A percentile compares a stretch with the other conserved stretches of the same genome.
phyloP scores from a whole-genome alignment of 2,329 filamentous ascomycete genomes.

The Albophoma yamanashiensis region DNA sequence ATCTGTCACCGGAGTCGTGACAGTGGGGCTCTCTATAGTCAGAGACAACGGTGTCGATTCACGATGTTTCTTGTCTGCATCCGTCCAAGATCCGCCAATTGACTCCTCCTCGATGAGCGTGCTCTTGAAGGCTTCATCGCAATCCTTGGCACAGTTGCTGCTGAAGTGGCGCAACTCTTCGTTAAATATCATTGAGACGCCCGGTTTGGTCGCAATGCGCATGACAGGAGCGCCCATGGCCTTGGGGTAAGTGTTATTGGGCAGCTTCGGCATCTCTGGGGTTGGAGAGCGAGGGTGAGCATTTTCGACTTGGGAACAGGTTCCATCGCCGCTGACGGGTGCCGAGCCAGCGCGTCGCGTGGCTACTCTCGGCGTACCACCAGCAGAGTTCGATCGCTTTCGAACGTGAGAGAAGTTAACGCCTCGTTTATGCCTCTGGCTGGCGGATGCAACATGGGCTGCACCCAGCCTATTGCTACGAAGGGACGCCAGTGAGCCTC shows the following conservation, averaged over 20 bases:
- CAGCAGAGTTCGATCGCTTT: conserved; percentile 23
- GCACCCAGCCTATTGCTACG: conserved; percentile 33
- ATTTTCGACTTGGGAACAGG: conserved; percentile 10
- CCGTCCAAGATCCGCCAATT: conserved; percentile 20
- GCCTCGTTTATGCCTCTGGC: conserved; percentile 37
- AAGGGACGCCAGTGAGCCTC: conserved; percentile 38
- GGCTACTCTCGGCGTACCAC: conserved; percentile 5
- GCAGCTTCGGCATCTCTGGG: conserved; percentile 15
- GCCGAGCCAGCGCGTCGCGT: conserved; percentile 6
- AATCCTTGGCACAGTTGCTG: conserved; percentile 75
- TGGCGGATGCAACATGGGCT: conserved; percentile 28
- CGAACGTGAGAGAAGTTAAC: conserved; percentile 44
- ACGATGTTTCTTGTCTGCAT: conserved; percentile 18
- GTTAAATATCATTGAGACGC: conserved; percentile 32
- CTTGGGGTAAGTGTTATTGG: conserved; percentile 14
- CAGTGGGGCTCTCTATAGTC: conserved; percentile 22
- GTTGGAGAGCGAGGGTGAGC: conserved; percentile 15
- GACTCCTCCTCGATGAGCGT: conserved; percentile 33
- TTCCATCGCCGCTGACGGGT: conserved; percentile 10
- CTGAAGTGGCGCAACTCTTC: conserved; percentile 80
- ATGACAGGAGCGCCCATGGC: conserved; percentile 10
- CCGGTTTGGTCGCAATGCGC: conserved; percentile 7
- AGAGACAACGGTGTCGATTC: conserved; percentile 32
- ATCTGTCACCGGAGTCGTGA: conserved; percentile 16
- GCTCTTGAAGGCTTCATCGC: conserved; percentile 84